phyloP scores from a whole-genome alignment of 495 filamentous ascomycete species.

The Trichoderma erinaceum region DNA sequence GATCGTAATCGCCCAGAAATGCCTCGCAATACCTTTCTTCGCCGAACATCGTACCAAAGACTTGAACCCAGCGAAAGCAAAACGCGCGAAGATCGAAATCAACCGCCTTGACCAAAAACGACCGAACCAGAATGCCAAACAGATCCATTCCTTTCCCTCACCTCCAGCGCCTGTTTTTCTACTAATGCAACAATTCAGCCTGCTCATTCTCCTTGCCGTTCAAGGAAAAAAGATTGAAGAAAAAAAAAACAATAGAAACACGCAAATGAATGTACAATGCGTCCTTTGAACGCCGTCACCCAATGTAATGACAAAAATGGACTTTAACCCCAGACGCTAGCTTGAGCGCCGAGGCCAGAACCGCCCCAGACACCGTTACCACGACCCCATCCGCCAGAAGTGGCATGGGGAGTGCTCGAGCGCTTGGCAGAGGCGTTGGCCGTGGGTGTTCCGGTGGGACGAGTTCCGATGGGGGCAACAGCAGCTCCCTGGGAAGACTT shows the following conservation, averaged over 20 bases:
- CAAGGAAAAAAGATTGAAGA: neutral
- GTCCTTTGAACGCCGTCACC: constrained; percentile 1
- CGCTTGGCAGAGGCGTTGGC: constrained; percentile 59
- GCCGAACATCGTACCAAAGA: constrained; percentile 13
- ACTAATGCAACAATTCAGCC: constrained; percentile 13
- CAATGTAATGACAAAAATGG: neutral
- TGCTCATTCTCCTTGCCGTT: neutral
- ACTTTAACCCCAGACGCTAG: constrained; percentile 69
- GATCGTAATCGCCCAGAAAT: constrained; percentile 14
- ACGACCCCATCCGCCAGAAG: constrained; percentile 71
- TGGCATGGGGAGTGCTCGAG: constrained; percentile 82
- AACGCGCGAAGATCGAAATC: constrained; percentile 15
- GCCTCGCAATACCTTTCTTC: constrained; percentile 11
- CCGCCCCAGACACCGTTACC: constrained; percentile 66
- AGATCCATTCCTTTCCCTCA: constrained; percentile 4
- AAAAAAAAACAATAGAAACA: neutral
- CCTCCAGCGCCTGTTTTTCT: constrained; percentile 14
- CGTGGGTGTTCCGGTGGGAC: constrained; percentile 50
- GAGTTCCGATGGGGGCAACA: constrained; percentile 91
- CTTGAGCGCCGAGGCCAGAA: constrained; percentile 61
- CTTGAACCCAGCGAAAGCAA: constrained; percentile 10
- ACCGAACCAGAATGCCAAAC: constrained; percentile 1
- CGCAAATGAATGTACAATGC: neutral
- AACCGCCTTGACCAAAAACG: constrained; percentile 10
- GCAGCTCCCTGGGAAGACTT: constrained; percentile 49